These are phyloP conservation scores for Citeromyces matritensis DNA, from an alignment of 805 yeast genomes.

Conservation along the genomic window DNA sequence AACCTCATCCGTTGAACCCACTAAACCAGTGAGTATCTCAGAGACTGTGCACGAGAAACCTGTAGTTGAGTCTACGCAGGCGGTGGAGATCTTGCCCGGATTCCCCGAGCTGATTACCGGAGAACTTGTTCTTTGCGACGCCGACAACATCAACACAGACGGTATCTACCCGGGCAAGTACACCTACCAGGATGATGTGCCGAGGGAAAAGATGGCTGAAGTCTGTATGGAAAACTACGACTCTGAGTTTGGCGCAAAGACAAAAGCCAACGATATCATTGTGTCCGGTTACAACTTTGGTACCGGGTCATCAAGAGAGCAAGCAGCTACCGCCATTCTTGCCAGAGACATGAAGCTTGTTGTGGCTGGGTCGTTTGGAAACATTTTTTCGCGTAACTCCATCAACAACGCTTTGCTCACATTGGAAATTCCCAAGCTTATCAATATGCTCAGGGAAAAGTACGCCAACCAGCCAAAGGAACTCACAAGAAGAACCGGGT, in stretches of 20 bases:
- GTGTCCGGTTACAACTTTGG: conserved; percentile 94
- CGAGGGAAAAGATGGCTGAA: conserved; percentile 93
- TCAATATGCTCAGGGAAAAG: conserved; percentile 58
- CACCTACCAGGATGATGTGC: conserved; percentile 95
- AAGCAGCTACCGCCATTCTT: conserved; percentile 95
- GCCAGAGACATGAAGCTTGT: conserved; percentile 89
- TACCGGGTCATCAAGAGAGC: conserved; percentile 97
- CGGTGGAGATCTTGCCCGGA: conserved; percentile 72
- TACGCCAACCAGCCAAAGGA: conserved; percentile 32
- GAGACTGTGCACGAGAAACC: conserved; percentile 17
- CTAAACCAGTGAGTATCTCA: conserved; percentile 30
- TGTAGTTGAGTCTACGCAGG: conserved; percentile 14
- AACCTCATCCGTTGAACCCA: conserved; percentile 36
- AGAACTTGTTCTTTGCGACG: conserved; percentile 89
- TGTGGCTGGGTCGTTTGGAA: conserved; percentile 95
- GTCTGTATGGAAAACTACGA: conserved; percentile 99
- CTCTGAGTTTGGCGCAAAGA: conserved; percentile 68
- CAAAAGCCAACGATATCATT: conserved; percentile 78
- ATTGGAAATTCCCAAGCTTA: conserved; percentile 81
- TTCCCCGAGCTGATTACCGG: conserved; percentile 86
- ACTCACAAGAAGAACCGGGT: conserved; percentile 87
- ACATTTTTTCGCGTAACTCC: conserved; percentile 89
- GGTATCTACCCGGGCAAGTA: conserved; percentile 99
- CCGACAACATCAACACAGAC: conserved; percentile 93
- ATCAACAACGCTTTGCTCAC: conserved; percentile 93